A percentile compares a stretch with the other conserved stretches of the same genome.
Evolutionary conservation across 108 stramenopile genomes (phyloP).

Genomic region (Parietichytrium sp.): DNA sequence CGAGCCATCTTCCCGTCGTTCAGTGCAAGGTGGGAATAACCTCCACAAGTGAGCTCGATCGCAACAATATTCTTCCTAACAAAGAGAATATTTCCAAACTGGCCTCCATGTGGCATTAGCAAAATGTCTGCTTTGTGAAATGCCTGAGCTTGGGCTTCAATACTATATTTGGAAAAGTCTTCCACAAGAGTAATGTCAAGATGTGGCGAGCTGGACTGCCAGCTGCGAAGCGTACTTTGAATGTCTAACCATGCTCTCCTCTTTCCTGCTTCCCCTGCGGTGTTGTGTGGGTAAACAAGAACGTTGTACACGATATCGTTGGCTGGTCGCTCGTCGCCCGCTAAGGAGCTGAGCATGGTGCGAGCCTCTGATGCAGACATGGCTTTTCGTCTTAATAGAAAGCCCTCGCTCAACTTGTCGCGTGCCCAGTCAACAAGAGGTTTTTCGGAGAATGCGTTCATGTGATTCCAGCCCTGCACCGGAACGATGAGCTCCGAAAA

Average conservation of each 20-base stretch:
- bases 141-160: background rate
- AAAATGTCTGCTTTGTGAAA: slow-evolving; percentile 36
- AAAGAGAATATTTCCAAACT: background rate
- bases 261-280: background rate
- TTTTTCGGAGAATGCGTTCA: background rate
- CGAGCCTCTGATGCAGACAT: too few species aligned
- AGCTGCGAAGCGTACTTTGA: background rate
- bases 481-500: slow-evolving; percentile 14
- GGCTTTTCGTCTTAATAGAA: too few species aligned
- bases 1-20: background rate
- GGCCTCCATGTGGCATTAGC: slow-evolving; percentile 29
- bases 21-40: background rate
- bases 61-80: background rate
- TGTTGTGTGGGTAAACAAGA: background rate
- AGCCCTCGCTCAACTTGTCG: background rate
- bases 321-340: background rate
- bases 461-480: background rate
- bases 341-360: too few species aligned
- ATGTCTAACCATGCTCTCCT: background rate
- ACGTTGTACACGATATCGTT: background rate
- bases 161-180: background rate
- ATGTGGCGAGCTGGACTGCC: background rate
- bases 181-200: background rate
- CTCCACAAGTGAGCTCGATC: slow-evolving; percentile 4
- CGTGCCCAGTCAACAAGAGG: background rate